These are phyloP conservation scores for Microthlaspi erraticum DNA, from an alignment of 345 rosid genomes.

Conservation along the genomic window DNA sequence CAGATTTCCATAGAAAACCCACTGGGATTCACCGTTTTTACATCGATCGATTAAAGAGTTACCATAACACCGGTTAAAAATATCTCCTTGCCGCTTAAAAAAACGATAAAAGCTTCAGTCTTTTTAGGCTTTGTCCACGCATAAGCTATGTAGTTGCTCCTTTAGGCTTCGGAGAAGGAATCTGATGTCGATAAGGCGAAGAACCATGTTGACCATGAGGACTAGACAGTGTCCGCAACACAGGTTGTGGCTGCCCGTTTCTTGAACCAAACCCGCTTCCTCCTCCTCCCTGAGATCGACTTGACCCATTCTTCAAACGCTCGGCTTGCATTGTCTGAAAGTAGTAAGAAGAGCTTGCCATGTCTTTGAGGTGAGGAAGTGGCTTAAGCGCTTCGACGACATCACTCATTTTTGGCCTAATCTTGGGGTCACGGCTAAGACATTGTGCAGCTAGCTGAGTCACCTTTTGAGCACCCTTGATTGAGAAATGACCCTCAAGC, in stretches of 20 bases:
- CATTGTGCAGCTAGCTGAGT: constrained; percentile 80
- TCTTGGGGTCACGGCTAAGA: constrained; percentile 82
- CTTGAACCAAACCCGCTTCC: constrained; percentile 56
- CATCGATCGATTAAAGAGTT: constrained; percentile 37
- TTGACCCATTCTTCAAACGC: constrained; percentile 45
- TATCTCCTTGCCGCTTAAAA: constrained; percentile 30
- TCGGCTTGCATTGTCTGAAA: constrained; percentile 77
- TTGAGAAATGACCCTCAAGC: constrained; percentile 79
- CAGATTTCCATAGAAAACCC: constrained; percentile 33
- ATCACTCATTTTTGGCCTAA: constrained; percentile 83
- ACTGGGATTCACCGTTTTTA: constrained; percentile 29
- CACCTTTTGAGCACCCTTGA: constrained; percentile 82
- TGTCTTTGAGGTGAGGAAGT: constrained; percentile 74
- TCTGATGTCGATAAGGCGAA: constrained; percentile 71
- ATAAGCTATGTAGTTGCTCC: constrained; percentile 44
- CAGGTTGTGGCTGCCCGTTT: constrained; percentile 53
- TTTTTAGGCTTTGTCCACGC: constrained; percentile 23
- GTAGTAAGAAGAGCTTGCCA: constrained; percentile 82
- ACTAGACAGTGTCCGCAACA: constrained; percentile 71
- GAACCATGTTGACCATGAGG: constrained; percentile 75
- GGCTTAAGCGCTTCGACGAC: constrained; percentile 75
- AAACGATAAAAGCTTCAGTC: constrained; percentile 31
- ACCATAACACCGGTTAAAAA: constrained; percentile 30
- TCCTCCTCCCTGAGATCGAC: constrained; percentile 53
- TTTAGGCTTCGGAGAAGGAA: constrained; percentile 76